phyloP scores from a whole-genome alignment of 2,329 filamentous ascomycete genomes.

The Orbilia ellipsospora region DNA sequence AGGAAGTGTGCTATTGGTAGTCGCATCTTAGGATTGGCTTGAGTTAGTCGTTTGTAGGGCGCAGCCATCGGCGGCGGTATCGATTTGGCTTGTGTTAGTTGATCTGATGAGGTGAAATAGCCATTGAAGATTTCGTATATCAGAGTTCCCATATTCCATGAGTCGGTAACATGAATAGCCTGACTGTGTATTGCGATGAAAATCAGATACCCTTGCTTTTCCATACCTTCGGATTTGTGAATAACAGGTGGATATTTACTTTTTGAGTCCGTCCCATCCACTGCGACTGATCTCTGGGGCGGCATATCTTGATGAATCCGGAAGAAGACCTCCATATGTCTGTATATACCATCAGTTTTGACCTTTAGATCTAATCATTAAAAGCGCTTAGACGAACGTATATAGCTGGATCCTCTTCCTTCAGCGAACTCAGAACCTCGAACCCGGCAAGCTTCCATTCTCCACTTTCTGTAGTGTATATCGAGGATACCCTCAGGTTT shows the following conservation, averaged over 20 bases:
- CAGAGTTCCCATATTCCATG: slow-evolving; percentile 84
- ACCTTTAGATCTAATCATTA: background rate
- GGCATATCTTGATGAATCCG: slow-evolving; percentile 84
- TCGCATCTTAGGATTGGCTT: slow-evolving; percentile 87
- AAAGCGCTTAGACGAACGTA: slow-evolving; percentile 69
- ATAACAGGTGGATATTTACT: slow-evolving; percentile 71
- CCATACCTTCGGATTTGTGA: too few relatives aligned
- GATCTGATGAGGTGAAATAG: slow-evolving; percentile 78
- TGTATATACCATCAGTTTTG: slow-evolving; percentile 61
- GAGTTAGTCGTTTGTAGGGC: slow-evolving; percentile 88
- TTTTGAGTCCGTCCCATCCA: slow-evolving; percentile 93
- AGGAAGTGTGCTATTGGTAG: slow-evolving; percentile 86
- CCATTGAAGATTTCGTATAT: slow-evolving; percentile 94
- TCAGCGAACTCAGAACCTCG: slow-evolving; percentile 91
- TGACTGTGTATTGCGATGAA: slow-evolving; percentile 39
- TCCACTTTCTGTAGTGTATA: slow-evolving; percentile 94
- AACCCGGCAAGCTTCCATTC: slow-evolving; percentile 98
- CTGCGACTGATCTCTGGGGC: slow-evolving; percentile 85
- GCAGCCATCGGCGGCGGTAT: slow-evolving; percentile 89
- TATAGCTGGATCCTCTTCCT: slow-evolving; percentile 93
- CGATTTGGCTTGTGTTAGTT: slow-evolving; percentile 84
- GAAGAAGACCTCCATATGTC: slow-evolving; percentile 87
- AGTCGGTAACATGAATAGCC: slow-evolving; percentile 74
- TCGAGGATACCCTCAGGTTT: slow-evolving; percentile 81
- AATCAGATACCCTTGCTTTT: background rate